These are phyloP conservation scores for Silene latifolia DNA, from an alignment of 148 eudicot species.

Conservation along the genomic window DNA sequence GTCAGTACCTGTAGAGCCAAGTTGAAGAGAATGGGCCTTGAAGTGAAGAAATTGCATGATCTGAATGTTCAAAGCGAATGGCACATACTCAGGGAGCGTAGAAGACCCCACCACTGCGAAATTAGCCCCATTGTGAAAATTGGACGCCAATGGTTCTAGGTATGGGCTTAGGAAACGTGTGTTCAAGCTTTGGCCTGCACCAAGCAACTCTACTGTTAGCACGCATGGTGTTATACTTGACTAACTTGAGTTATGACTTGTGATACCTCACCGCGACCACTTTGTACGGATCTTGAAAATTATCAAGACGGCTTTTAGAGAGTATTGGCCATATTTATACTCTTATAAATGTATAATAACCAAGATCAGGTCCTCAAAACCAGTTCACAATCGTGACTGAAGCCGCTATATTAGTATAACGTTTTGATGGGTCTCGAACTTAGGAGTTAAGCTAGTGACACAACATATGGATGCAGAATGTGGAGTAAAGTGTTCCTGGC, in stretches of 20 bases:
- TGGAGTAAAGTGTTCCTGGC: no score
- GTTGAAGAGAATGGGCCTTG: constrained; percentile 63
- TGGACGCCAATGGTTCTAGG: constrained; percentile 68
- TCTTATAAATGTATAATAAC: no score
- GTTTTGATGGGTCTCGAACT: no score
- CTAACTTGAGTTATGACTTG: no score
- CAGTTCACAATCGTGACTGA: no score
- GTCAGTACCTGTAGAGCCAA: constrained; percentile 51
- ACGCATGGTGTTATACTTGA: not conserved
- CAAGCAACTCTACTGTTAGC: constrained; percentile 13
- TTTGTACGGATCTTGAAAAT: no score
- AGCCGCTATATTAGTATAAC: no score
- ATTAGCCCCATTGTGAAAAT: constrained; percentile 71
- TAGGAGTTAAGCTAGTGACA: no score
- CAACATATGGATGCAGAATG: no score
- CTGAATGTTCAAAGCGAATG: constrained; percentile 71
- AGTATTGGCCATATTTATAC: no score
- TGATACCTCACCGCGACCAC: not conserved
- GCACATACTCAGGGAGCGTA: constrained; percentile 62
- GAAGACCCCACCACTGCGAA: constrained; percentile 80
- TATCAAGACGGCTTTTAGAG: no score
- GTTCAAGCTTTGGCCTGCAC: constrained; percentile 73
- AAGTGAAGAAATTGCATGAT: constrained; percentile 76
- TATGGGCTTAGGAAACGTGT: constrained; percentile 61
- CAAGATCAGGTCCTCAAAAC: no score